Evolutionary conservation across 2,329 filamentous ascomycete species (phyloP).

Genomic region (Cladorrhinum sp.): DNA sequence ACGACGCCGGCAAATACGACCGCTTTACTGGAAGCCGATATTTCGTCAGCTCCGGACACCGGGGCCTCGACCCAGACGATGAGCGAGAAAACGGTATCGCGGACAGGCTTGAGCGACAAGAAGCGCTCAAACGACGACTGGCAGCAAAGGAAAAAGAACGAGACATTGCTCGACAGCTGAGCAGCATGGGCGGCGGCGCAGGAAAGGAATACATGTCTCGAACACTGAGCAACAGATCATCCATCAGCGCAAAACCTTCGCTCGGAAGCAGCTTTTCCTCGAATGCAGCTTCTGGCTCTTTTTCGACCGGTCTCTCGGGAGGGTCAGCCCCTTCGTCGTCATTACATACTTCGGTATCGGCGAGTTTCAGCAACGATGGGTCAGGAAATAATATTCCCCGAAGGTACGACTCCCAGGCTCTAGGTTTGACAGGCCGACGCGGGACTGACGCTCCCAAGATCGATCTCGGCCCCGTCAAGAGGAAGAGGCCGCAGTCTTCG

Average conservation of each 20-base stretch:
- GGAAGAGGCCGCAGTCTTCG: conserved; percentile 55
- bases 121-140: conserved; percentile 62
- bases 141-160: conserved; percentile 68
- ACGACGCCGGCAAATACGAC: conserved; percentile 49
- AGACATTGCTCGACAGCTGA: conserved; percentile 67
- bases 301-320: not conserved
- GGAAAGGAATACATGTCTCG: conserved; percentile 68
- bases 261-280: conserved; percentile 10
- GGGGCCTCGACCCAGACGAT: conserved; percentile 35
- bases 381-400: not conserved
- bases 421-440: conserved; percentile 41
- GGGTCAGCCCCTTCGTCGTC: not conserved
- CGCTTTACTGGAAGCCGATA: conserved; percentile 55
- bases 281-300: conserved; percentile 2
- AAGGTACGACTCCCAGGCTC: conserved; percentile 41
- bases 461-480: conserved; percentile 58
- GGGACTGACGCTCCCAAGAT: conserved; percentile 44
- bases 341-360: conserved; percentile 6
- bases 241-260: not conserved
- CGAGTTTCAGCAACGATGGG: conserved; percentile 5
- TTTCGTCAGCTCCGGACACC: conserved; percentile 43
- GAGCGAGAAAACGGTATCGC: conserved; percentile 60
- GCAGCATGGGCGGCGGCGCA: conserved; percentile 60
- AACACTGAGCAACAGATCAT: conserved; percentile 8
- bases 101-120: conserved; percentile 60